Evolutionary conservation across 768 basidiomycete genomes (phyloP), one percentile per base, ranked within the genome.

Genomic region (Rhizopogon vinicolor): DNA sequence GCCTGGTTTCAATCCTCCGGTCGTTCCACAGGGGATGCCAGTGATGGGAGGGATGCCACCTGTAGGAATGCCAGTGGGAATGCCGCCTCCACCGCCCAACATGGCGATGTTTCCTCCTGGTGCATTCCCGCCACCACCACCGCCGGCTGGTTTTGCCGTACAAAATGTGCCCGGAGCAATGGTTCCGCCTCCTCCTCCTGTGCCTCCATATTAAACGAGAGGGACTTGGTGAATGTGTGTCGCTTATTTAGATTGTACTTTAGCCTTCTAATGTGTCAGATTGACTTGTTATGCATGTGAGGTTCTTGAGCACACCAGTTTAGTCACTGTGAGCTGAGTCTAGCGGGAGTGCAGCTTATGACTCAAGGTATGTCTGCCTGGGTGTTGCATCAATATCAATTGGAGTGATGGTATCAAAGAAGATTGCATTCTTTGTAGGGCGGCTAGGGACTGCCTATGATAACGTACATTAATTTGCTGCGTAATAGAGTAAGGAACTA

Each of bases 1-100:
- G 0, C 83, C 87, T 49, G 91, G 90, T 9, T 91, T 91, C 56
- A 80, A 85, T 0, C 82, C 83, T 18, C 87, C 88, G 5, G 76
- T 87, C 41, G 73, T 85, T 59, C 81, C 82, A 19, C 72, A 65
- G 45, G 57, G 57, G 3, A 71, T 74, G 60, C 68, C 68, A 55
- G 65, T 71, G 61, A 74, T 74, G 73, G 66, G 64, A 44, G 66
- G 65, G 4, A 63, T 40, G 74, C 63, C 52, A 31, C 65, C 69
- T 1, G 65, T 58, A n/a, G 67, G 62, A 19, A 64, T 75, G 69
- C 72, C 69, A 4, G 64, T 71, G 68, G 71, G 72, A 33, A 69
- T 75, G 69, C 72, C 69, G 5, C 66, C 72, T 1, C 64, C 71
- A 3, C 68, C 70, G 1, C 68, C 66, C 19, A 73, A 70, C 41